Percentiles rank a stretch among this genome's conserved stretches.
phyloP scores from a whole-genome alignment of 2,329 filamentous ascomycete genomes.

The Ascosphaera apis region DNA sequence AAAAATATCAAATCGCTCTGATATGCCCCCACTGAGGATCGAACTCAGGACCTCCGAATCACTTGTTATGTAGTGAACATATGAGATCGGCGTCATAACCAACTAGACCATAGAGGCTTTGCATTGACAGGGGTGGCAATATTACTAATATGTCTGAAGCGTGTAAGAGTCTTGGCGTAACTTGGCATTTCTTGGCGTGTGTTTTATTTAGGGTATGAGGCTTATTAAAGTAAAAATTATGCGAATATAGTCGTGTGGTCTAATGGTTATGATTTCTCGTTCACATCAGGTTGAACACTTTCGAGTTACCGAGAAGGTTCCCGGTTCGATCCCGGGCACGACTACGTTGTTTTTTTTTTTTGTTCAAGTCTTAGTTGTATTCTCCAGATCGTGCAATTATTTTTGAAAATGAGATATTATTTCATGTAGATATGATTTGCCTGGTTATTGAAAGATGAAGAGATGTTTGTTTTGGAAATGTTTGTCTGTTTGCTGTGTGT shows the following conservation, averaged over 20 bases:
- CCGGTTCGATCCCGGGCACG: conserved; percentile 1
- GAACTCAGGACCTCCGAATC: conserved; percentile 1
- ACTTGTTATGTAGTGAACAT: not conserved
- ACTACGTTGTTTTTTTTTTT: not conserved
- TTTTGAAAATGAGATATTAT: no score
- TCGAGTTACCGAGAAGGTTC: not conserved
- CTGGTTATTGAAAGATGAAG: no score
- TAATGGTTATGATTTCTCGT: conserved; percentile 1
- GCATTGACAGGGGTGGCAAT: no score
- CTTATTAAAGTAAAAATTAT: not conserved
- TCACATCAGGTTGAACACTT: not conserved
- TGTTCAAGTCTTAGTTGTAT: conserved; percentile 19
- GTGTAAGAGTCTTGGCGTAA: no score
- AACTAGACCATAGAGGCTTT: conserved; percentile 1
- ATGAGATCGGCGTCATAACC: conserved; percentile 1
- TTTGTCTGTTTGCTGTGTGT: no score
- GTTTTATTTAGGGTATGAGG: no score
- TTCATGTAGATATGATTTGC: no score
- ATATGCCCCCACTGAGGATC: not conserved
- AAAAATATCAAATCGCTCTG: no score
- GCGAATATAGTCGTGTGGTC: not conserved
- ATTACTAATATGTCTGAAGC: no score
- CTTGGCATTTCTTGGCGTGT: no score
- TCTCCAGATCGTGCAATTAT: no score
- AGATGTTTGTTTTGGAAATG: no score